phyloP scores from a whole-genome alignment of 2,329 filamentous ascomycete genomes.

The Penicillium sclerotigenum region DNA sequence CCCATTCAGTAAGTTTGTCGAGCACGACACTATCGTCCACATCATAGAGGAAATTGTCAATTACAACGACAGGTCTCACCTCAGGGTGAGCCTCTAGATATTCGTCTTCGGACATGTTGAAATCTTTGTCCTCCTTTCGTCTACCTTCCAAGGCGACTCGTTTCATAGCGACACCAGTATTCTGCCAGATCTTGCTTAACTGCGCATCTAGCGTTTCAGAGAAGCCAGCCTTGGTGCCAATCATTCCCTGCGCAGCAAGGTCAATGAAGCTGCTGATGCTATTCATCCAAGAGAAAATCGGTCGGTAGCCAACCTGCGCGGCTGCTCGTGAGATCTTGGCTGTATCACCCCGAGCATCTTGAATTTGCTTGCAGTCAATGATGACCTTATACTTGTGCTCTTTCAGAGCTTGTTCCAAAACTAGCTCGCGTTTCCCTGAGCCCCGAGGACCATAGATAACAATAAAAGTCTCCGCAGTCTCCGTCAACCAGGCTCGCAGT shows the following conservation, averaged over 20 bases:
- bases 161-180: slow-evolving; percentile 74
- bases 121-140: slow-evolving; percentile 70
- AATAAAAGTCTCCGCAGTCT: slow-evolving; percentile 87
- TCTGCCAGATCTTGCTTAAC: slow-evolving; percentile 83
- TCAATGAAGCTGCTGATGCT: slow-evolving; percentile 90
- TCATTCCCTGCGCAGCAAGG: slow-evolving; percentile 87
- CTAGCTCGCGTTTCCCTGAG: slow-evolving; percentile 83
- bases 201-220: slow-evolving; percentile 90
- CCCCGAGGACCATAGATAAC: slow-evolving; percentile 89
- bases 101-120: slow-evolving; percentile 72
- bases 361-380: slow-evolving; percentile 89
- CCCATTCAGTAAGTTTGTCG: slow-evolving; percentile 84
- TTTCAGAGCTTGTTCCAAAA: slow-evolving; percentile 78
- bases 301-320: slow-evolving; percentile 79
- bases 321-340: slow-evolving; percentile 81
- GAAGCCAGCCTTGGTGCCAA: slow-evolving; percentile 90
- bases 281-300: slow-evolving; percentile 95
- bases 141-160: slow-evolving; percentile 69
- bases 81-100: slow-evolving; percentile 90
- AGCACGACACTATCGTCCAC: slow-evolving; percentile 64
- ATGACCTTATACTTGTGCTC: slow-evolving; percentile 73
- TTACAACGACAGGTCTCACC: slow-evolving; percentile 73
- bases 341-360: slow-evolving; percentile 84
- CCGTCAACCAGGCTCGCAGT: slow-evolving; percentile 79
- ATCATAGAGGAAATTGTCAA: slow-evolving; percentile 86